Percentiles rank a stretch among this genome's conserved stretches.
phyloP scores from a whole-genome alignment of 2,329 filamentous ascomycete species.

The Colletotrichum sp. region DNA sequence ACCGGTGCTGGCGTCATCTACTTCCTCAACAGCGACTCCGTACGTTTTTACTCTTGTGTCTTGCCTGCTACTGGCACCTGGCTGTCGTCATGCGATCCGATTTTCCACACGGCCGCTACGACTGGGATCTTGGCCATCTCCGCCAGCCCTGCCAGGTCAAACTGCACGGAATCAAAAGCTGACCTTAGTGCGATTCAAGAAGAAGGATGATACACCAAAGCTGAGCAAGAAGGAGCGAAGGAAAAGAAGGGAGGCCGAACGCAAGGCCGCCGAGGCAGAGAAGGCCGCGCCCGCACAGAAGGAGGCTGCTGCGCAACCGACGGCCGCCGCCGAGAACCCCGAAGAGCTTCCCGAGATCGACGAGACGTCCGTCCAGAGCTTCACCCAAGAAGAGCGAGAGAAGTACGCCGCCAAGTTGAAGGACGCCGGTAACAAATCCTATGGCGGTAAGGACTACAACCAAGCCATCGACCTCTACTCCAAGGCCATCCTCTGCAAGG shows the following conservation, averaged over 20 bases:
- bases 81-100: constrained; percentile 7
- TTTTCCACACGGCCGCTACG: neutral
- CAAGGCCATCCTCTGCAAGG: constrained; percentile 95
- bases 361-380: constrained; percentile 57
- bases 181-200: constrained; percentile 23
- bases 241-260: constrained; percentile 82
- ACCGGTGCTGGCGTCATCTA: constrained; percentile 92
- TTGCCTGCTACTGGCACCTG: neutral
- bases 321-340: constrained; percentile 58
- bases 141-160: neutral
- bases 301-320: constrained; percentile 44
- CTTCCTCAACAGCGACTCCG: constrained; percentile 73
- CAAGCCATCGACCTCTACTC: constrained; percentile 94
- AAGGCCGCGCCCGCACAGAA: constrained; percentile 34
- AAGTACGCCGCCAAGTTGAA: constrained; percentile 91
- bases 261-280: constrained; percentile 54
- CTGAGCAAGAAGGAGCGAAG: constrained; percentile 88
- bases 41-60: constrained; percentile 33
- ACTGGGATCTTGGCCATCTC: neutral
- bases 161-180: neutral
- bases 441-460: constrained; percentile 92
- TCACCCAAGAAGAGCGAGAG: constrained; percentile 73
- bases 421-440: constrained; percentile 94
- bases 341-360: constrained; percentile 74
- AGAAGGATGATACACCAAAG: constrained; percentile 63